Evolutionary conservation across 306 rosid genomes (phyloP).

Genomic region (Fagus sylvatica): DNA sequence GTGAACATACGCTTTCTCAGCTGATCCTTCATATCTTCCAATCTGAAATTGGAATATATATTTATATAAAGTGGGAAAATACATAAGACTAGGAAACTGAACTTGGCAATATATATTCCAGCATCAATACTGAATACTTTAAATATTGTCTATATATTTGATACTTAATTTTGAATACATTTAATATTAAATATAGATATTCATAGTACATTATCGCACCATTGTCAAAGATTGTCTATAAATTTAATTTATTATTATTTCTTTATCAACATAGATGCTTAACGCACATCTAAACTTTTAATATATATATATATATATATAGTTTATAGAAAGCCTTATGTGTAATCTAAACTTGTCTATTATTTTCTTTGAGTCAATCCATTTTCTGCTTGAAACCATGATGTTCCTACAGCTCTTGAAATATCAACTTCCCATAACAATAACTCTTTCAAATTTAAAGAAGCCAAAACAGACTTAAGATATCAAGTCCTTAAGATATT

Average conservation of each 20-base stretch:
- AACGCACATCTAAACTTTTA: too few relatives aligned
- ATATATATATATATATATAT: too few relatives aligned
- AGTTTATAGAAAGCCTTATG: too few relatives aligned
- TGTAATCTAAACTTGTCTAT: not conserved
- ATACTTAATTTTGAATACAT: too few relatives aligned
- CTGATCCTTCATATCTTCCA: constrained; percentile 88
- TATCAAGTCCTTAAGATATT: not conserved
- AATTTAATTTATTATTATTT: too few relatives aligned
- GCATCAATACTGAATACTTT: not conserved
- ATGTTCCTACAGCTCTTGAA: not conserved
- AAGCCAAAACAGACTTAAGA: not conserved
- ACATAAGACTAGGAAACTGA: not conserved
- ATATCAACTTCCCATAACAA: not conserved
- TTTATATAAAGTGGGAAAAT: not conserved
- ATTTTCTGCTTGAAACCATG: not conserved
- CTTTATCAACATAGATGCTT: too few relatives aligned
- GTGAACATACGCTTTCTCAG: constrained; percentile 86
- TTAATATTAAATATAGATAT: too few relatives aligned
- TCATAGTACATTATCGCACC: too few relatives aligned
- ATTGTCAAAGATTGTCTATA: too few relatives aligned
- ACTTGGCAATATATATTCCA: not conserved
- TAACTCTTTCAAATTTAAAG: not conserved
- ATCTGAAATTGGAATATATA: constrained; percentile 47
- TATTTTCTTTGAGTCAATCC: not conserved
- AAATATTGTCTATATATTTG: too few relatives aligned